Conservation (phyloP, 108 stramenopile genomes). For the Pseudonitzschia pungens region DNA sequence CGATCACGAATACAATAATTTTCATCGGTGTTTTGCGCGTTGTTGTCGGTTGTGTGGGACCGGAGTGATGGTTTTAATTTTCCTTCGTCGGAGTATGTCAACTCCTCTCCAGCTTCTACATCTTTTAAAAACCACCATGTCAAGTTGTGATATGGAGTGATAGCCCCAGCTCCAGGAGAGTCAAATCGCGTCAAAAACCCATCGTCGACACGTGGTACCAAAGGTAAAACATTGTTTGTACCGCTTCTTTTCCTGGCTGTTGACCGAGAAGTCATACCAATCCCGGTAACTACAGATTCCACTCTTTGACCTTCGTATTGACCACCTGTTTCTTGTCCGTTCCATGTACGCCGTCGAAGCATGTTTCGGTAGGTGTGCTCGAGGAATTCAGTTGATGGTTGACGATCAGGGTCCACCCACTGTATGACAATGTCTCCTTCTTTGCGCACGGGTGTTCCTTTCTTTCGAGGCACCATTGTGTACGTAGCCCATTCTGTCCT, state of each 20-base stretch:
- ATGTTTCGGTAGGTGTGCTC: constrained; percentile 9
- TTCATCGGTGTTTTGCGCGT: neutral
- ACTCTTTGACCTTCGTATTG: constrained; percentile 52
- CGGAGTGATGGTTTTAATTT: neutral
- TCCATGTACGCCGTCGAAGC: constrained; percentile 30
- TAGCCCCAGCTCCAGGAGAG: constrained; percentile 56
- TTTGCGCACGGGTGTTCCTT: constrained; percentile 27
- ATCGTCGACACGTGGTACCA: constrained; percentile 44
- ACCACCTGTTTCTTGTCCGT: constrained; percentile 54
- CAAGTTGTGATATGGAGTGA: constrained; percentile 58
- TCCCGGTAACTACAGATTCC: constrained; percentile 45
- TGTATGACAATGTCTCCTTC: constrained; percentile 58
- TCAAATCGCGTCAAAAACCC: constrained; percentile 42
- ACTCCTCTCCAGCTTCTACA: constrained; percentile 44
- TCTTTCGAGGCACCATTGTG: constrained; percentile 30
- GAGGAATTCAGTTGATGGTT: neutral
- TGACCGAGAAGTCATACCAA: constrained; percentile 48
- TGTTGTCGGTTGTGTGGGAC: neutral
- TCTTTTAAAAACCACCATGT: constrained; percentile 39
- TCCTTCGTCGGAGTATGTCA: constrained; percentile 17
- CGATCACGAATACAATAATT: neutral
- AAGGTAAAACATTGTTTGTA: constrained; percentile 35
- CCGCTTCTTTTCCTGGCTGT: constrained; percentile 14
- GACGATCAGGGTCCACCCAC: constrained; percentile 35
- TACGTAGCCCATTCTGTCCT: constrained; percentile 48